phyloP scores from a whole-genome alignment of 345 rosid species.

The Adansonia digitata region DNA sequence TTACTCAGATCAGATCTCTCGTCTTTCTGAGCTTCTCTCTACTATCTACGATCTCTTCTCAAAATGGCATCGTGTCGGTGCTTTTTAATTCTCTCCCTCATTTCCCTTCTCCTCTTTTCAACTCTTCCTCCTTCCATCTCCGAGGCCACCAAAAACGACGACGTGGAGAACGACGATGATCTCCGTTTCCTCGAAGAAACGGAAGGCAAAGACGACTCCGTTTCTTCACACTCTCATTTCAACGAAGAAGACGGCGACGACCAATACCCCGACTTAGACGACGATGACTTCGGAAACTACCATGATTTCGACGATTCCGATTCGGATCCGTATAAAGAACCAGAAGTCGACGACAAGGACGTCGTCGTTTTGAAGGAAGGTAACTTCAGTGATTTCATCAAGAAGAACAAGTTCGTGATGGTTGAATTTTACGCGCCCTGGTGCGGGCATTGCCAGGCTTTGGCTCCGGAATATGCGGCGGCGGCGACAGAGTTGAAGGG shows the following conservation, averaged over 20 bases:
- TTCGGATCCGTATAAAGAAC: slow-evolving; percentile 46
- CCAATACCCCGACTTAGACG: slow-evolving; percentile 33
- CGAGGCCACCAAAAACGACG: slow-evolving; percentile 20
- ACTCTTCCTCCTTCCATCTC: slow-evolving; percentile 40
- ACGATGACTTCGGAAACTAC: slow-evolving; percentile 44
- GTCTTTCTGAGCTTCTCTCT: background rate
- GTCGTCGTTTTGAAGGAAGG: slow-evolving; percentile 76
- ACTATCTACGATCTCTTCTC: slow-evolving; percentile 16
- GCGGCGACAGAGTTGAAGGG: slow-evolving; percentile 86
- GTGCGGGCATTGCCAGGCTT: slow-evolving; percentile 96
- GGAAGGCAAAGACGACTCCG: slow-evolving; percentile 25
- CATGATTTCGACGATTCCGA: slow-evolving; percentile 60
- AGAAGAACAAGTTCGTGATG: slow-evolving; percentile 71
- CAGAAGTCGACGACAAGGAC: slow-evolving; percentile 80
- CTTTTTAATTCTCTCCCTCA: slow-evolving; percentile 38
- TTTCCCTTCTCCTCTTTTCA: slow-evolving; percentile 48
- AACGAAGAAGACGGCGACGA: slow-evolving; percentile 33
- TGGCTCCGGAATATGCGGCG: slow-evolving; percentile 97
- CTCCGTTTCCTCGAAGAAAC: slow-evolving; percentile 79
- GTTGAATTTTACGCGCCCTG: slow-evolving; percentile 99
- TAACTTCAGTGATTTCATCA: slow-evolving; percentile 65
- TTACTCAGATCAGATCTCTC: slow-evolving; percentile 15
- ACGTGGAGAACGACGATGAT: slow-evolving; percentile 48
- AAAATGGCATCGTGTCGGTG: slow-evolving; percentile 40
- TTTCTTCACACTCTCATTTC: slow-evolving; percentile 6